Conservation (phyloP, 2,329 filamentous ascomycete genomes). For the Boeremia exigua region DNA sequence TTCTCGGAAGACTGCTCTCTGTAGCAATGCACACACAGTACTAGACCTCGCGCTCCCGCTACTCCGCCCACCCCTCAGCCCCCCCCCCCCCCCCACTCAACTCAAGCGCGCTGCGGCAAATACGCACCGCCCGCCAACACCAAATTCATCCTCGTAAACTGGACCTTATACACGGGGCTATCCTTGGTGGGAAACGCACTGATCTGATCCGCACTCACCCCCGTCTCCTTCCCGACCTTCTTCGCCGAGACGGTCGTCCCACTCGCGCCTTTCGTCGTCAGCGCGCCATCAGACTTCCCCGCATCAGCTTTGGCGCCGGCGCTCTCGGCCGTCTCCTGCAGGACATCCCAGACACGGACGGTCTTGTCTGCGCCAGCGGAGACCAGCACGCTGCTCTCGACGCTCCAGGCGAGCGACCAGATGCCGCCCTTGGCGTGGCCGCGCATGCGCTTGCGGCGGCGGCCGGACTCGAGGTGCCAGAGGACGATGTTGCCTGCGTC, state of each 20-base stretch:
- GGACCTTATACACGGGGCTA: slow-evolving; percentile 89
- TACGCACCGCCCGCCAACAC: slow-evolving; percentile 82
- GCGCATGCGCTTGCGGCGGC: slow-evolving; percentile 87
- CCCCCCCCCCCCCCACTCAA: neutral
- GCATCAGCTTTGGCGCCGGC: slow-evolving; percentile 59
- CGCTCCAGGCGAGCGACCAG: slow-evolving; percentile 90
- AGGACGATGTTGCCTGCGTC: slow-evolving; percentile 87
- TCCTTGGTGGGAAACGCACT: slow-evolving; percentile 96
- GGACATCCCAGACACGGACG: slow-evolving; percentile 92
- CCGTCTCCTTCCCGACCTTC: slow-evolving; percentile 89
- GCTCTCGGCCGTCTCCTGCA: slow-evolving; percentile 65
- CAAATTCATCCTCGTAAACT: slow-evolving; percentile 94
- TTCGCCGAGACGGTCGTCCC: slow-evolving; percentile 49
- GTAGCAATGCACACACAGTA: too few relatives aligned
- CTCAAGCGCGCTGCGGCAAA: slow-evolving; percentile 51
- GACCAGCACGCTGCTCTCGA: slow-evolving; percentile 87
- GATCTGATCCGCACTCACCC: slow-evolving; percentile 91
- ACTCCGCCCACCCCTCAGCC: too few relatives aligned
- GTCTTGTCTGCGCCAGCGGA: slow-evolving; percentile 92
- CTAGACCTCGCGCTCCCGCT: too few relatives aligned
- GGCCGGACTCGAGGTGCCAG: slow-evolving; percentile 90
- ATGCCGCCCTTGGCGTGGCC: slow-evolving; percentile 94
- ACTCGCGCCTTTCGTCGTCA: slow-evolving; percentile 57
- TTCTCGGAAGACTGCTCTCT: too few relatives aligned
- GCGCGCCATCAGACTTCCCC: slow-evolving; percentile 59